Evolutionary conservation across 208 protist species (phyloP).

Genomic region (Porcisia hertigi): DNA sequence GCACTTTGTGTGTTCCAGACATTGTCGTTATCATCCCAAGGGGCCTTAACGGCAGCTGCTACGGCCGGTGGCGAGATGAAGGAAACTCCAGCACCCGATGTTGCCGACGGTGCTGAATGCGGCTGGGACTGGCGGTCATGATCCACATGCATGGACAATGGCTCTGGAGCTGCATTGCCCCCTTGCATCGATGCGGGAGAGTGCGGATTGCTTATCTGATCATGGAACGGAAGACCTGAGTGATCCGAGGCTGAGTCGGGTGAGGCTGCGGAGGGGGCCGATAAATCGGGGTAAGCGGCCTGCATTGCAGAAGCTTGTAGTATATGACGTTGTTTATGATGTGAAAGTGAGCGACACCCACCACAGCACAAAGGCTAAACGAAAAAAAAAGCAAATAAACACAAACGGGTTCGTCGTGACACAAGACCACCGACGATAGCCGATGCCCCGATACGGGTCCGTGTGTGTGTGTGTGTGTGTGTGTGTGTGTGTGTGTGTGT

Average conservation of each 20-base stretch:
- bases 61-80: not conserved
- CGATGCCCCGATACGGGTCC: not conserved
- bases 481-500: not conserved
- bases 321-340: not conserved
- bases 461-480: not conserved
- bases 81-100: not conserved
- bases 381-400: not conserved
- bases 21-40: conserved; percentile 36
- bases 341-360: not conserved
- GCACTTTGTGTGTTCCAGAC: conserved; percentile 14
- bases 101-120: conserved; percentile 4
- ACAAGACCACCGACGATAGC: too few species aligned
- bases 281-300: conserved; percentile 6
- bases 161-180: not conserved
- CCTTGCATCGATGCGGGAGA: conserved; percentile 1
- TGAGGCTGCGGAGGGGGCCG: conserved; percentile 12
- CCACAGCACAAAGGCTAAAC: not conserved
- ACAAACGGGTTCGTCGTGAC: not conserved
- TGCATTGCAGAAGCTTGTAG: conserved; percentile 12
- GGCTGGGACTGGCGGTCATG: not conserved
- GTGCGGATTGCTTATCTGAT: not conserved
- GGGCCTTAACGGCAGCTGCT: conserved; percentile 17
- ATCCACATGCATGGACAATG: not conserved
- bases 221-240: conserved; percentile 13
- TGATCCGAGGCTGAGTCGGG: conserved; percentile 16